These are phyloP conservation scores for Firmiana major DNA, from an alignment of 345 rosid species.

Conservation along the genomic window DNA sequence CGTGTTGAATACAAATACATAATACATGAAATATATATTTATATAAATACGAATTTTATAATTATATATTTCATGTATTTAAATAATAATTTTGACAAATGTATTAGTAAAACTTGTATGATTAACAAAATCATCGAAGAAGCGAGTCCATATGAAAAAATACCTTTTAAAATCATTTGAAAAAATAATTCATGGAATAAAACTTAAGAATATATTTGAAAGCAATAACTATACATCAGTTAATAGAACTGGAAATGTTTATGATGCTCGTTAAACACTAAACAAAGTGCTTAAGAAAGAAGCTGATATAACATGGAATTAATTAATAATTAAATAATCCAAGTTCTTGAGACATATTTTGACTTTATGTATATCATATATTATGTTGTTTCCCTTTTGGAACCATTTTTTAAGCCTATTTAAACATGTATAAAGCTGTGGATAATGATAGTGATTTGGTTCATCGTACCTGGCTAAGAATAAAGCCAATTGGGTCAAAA, in stretches of 20 bases:
- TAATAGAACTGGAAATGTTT: neutral
- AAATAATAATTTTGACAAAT: neutral
- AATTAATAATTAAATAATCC: no score
- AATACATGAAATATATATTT: no score
- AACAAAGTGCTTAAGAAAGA: neutral
- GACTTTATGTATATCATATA: neutral
- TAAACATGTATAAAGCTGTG: neutral
- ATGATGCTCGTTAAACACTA: neutral
- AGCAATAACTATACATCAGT: neutral
- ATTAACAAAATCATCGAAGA: neutral
- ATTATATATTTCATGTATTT: no score
- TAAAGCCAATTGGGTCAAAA: neutral
- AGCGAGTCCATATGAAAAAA: no score
- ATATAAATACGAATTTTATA: no score
- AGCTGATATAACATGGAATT: neutral
- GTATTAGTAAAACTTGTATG: neutral
- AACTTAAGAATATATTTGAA: neutral
- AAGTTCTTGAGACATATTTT: neutral
- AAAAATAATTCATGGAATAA: no score
- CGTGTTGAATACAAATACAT: no score
- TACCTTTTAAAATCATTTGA: no score
- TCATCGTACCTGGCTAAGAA: neutral
- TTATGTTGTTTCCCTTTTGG: neutral
- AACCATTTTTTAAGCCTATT: no score
- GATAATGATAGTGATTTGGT: neutral